Base-by-base conservation (phyloP, 2,329 filamentous ascomycete genomes). In the Hysterium pulicare region DNA sequence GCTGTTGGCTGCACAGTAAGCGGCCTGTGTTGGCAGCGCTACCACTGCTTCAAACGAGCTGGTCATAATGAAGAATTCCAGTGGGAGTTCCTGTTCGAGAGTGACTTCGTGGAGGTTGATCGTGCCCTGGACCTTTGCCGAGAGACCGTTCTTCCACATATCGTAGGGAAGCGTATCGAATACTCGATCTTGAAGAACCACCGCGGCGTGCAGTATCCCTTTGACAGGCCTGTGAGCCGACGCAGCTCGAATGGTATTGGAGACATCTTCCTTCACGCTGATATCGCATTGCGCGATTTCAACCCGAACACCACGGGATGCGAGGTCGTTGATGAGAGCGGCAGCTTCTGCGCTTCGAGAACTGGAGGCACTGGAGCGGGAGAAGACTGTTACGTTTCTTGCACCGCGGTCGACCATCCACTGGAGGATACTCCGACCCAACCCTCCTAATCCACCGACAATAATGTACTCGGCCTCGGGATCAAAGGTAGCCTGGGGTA, bases 11-110 rank as follows among this genome's bases (percentile, higher is more conserved):
- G 73, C 71, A 2, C 71, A 66, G 53, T 82, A 82, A 3, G 76
- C 74, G 4, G 75, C 72, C 46, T 80, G 76, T 0, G 72, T 73
- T 34, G 55, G 46, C 55, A 75, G 74, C 67, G 66, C 76, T 11
- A 78, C 65, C n/a, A 75, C 70, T 2, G 38, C 37, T 3, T 37
- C 28, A 10, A 45, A 24, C 0, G 54, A 58, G 2, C 52, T 56
- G 23, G 54, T 48, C 20, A 58, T 33, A 31, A 65, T 41, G 40
- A 66, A 65, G 42, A 63, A 66, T 11, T 65, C 57, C 3, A 65
- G 45, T 4, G 19, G 19, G 6, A 38, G 20, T 1, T 33, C 15
- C 4, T 13, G 11, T 2, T 26, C 20, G 9, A 20, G 5, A 10
- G 38, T 33, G 4, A 22, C 43, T 17, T 42, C 34, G 30, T 45